phyloP scores from a whole-genome alignment of 2,329 filamentous ascomycete species.

The Penicillium sp. region DNA sequence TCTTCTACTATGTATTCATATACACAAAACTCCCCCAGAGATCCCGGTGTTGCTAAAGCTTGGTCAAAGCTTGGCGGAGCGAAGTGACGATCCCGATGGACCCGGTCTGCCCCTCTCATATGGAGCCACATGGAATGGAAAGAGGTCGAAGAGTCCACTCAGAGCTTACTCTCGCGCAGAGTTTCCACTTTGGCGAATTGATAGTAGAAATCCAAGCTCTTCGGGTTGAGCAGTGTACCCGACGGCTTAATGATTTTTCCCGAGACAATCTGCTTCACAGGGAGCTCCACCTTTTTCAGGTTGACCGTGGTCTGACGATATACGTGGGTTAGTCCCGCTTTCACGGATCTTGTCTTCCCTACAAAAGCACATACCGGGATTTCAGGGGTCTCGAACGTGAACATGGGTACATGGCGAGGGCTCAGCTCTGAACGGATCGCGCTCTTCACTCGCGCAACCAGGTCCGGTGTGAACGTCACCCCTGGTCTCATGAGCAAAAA shows the following conservation, averaged over 20 bases:
- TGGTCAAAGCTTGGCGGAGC: conserved; percentile 25
- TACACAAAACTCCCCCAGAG: not conserved
- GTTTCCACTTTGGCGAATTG: conserved; percentile 71
- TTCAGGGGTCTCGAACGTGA: conserved; percentile 74
- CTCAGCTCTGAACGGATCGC: conserved; percentile 65
- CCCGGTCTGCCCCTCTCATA: conserved; percentile 9
- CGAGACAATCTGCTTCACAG: conserved; percentile 79
- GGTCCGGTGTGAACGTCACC: conserved; percentile 23
- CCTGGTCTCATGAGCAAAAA: conserved; percentile 56
- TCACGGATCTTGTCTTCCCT: conserved; percentile 53
- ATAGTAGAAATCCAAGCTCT: conserved; percentile 74
- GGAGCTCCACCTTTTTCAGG: conserved; percentile 78
- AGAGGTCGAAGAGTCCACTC: conserved; percentile 1
- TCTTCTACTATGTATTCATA: not conserved
- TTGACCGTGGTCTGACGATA: conserved; percentile 68
- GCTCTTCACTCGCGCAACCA: conserved; percentile 56
- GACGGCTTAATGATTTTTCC: conserved; percentile 70
- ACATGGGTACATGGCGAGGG: conserved; percentile 73
- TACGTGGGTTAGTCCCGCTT: conserved; percentile 46
- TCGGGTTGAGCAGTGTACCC: conserved; percentile 72
- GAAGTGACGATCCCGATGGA: conserved; percentile 10
- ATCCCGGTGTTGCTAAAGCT: conserved; percentile 11
- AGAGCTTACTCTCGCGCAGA: conserved; percentile 24
- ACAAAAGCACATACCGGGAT: conserved; percentile 53
- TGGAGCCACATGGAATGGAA: conserved; percentile 5